Percentiles rank a stretch among this genome's conserved stretches.
These are phyloP conservation scores for Plasmodium gaboni DNA, from an alignment of 169 alveolate species.

Conservation along the genomic window DNA sequence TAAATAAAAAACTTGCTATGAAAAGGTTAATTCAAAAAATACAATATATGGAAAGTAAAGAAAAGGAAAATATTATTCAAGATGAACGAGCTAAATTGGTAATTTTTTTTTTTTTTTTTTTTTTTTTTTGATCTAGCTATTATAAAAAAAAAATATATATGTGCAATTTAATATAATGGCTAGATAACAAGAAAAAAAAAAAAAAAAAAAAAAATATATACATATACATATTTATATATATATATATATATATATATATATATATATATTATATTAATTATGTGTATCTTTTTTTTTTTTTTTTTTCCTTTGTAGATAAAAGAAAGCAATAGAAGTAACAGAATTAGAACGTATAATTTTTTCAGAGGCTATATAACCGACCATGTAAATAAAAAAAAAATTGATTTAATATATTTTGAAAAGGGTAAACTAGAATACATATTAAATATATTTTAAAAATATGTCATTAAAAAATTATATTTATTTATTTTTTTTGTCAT, in stretches of 20 bases:
- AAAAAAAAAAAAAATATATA: not conserved
- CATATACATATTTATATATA: too few relatives aligned
- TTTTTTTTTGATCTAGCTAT: not conserved
- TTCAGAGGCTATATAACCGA: slow-evolving; percentile 63
- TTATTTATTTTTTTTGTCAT: not conserved
- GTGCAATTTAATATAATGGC: not conserved
- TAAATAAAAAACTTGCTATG: slow-evolving; percentile 69
- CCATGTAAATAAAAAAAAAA: slow-evolving; percentile 27
- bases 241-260: not conserved
- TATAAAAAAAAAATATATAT: not conserved
- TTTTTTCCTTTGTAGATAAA: slow-evolving; percentile 19
- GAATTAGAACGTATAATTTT: slow-evolving; percentile 64
- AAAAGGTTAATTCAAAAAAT: slow-evolving; percentile 41
- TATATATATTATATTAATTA: not conserved
- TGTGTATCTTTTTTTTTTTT: not conserved
- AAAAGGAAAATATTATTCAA: slow-evolving; percentile 17
- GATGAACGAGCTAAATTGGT: slow-evolving; percentile 41
- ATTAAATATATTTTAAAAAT: slow-evolving; percentile 10
- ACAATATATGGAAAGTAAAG: slow-evolving; percentile 4
- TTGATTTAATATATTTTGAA: slow-evolving; percentile 35
- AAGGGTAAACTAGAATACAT: slow-evolving; percentile 34
- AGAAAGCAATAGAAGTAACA: slow-evolving; percentile 34
- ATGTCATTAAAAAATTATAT: not conserved
- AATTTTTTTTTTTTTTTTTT: slow-evolving; percentile 42
- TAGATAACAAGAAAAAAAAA: not conserved